Conservation (phyloP, 805 yeast species). For the Sugiyamaella floridensis region DNA sequence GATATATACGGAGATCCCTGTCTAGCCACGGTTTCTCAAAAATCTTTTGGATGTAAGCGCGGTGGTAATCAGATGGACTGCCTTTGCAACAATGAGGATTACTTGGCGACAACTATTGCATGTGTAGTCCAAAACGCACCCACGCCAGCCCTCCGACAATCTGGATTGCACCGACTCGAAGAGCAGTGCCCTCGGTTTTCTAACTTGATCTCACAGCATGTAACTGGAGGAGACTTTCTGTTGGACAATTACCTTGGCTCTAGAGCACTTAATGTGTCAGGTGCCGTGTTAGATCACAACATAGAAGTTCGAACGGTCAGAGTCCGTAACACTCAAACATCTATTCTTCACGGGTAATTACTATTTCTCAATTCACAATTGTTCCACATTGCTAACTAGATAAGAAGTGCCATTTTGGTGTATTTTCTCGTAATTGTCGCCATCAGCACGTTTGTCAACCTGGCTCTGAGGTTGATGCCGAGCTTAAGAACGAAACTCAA, state of each 20-base stretch:
- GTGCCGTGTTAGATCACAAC: background rate
- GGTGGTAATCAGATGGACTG: background rate
- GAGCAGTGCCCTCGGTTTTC: background rate
- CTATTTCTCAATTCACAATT: background rate
- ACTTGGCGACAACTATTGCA: background rate
- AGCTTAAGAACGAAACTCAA: background rate
- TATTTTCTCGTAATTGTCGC: background rate
- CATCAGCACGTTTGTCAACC: background rate
- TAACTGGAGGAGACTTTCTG: background rate
- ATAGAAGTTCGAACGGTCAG: background rate
- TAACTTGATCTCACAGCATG: background rate
- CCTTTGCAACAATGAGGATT: slow-evolving; percentile 2
- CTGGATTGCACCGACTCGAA: background rate
- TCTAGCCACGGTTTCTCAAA: background rate
- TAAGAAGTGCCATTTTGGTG: background rate
- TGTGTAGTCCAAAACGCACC: background rate
- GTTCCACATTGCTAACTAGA: background rate
- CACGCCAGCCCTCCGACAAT: background rate
- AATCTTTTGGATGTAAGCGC: background rate
- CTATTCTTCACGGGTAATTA: background rate
- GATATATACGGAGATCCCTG: background rate
- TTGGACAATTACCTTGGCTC: background rate
- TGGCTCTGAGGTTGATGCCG: background rate
- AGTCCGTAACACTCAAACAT: background rate
- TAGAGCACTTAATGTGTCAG: background rate